Conservation (phyloP, 495 filamentous ascomycete genomes). For the Penicillium paradoxum region DNA sequence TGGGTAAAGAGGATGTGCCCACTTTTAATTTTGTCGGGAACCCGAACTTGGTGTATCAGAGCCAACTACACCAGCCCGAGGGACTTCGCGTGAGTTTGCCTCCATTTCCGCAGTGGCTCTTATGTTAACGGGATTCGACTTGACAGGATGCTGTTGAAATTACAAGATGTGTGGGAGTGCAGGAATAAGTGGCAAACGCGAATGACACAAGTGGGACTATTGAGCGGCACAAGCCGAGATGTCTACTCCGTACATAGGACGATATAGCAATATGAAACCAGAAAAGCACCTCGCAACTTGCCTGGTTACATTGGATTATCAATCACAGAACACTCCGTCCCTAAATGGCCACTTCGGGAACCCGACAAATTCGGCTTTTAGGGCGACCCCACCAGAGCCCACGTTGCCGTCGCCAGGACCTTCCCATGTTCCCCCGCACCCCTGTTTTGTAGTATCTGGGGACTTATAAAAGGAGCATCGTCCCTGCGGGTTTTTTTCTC, state of each 20-base stretch:
- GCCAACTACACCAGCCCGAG: slow-evolving; percentile 57
- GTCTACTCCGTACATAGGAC: not conserved
- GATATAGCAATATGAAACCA: not conserved
- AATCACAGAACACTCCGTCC: not conserved
- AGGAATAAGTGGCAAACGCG: slow-evolving; percentile 13
- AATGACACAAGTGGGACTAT: not conserved
- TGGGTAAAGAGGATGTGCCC: slow-evolving; percentile 37
- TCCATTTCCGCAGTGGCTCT: not conserved
- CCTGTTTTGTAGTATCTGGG: slow-evolving; percentile 24
- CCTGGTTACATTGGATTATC: not conserved
- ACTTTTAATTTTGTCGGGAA: slow-evolving; percentile 53
- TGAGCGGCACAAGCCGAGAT: not conserved
- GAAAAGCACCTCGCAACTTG: too few relatives aligned
- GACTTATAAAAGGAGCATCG: slow-evolving; percentile 10
- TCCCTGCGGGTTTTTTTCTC: not conserved
- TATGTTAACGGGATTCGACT: not conserved
- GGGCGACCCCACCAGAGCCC: slow-evolving; percentile 21
- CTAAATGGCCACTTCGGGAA: not conserved
- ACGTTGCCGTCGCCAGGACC: slow-evolving; percentile 39
- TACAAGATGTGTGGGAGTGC: slow-evolving; percentile 54
- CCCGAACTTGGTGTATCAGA: slow-evolving; percentile 66
- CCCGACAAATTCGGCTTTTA: not conserved
- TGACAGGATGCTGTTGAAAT: slow-evolving; percentile 68
- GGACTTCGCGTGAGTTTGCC: slow-evolving; percentile 25
- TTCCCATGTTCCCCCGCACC: slow-evolving; percentile 26